Percentiles rank a stretch among this genome's conserved stretches.
Evolutionary conservation across 805 yeast genomes (phyloP).

Genomic region (Candida endomychidarum): DNA sequence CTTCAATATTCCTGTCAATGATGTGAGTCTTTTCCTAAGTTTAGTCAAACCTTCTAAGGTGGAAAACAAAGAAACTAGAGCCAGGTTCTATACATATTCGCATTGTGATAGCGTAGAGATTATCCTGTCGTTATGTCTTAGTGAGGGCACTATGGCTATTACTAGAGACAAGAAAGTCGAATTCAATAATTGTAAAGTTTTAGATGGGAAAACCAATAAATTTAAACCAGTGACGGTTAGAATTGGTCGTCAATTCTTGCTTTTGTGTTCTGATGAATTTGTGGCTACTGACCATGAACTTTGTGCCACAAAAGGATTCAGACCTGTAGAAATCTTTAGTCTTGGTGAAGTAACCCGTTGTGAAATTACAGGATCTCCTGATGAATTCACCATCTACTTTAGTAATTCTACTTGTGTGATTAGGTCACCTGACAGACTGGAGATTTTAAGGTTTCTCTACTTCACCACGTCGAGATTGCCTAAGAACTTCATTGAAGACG

Average conservation of each 20-base stretch:
- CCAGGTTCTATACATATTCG: slow-evolving; percentile 32
- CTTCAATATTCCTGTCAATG: slow-evolving; percentile 44
- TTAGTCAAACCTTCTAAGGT: slow-evolving; percentile 23
- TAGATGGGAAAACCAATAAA: slow-evolving; percentile 46
- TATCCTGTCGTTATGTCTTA: slow-evolving; percentile 35
- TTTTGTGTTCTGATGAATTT: slow-evolving; percentile 40
- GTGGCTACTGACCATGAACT: slow-evolving; percentile 20
- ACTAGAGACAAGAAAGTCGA: slow-evolving; percentile 37
- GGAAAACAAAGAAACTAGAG: slow-evolving; percentile 13
- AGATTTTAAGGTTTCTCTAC: slow-evolving; percentile 68
- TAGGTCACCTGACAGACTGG: slow-evolving; percentile 42
- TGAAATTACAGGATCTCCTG: slow-evolving; percentile 29
- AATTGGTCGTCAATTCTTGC: slow-evolving; percentile 69
- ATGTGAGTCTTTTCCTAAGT: slow-evolving; percentile 21
- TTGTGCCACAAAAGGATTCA: slow-evolving; percentile 26
- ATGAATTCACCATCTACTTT: slow-evolving; percentile 38
- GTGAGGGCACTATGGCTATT: slow-evolving; percentile 33
- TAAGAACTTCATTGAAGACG: slow-evolving; percentile 28
- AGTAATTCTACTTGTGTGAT: slow-evolving; percentile 28
- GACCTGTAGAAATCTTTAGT: slow-evolving; percentile 35
- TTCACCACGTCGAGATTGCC: slow-evolving; percentile 59
- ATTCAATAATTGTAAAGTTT: slow-evolving; percentile 43
- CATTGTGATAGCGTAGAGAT: slow-evolving; percentile 34
- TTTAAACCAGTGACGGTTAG: slow-evolving; percentile 62
- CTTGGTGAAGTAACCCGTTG: slow-evolving; percentile 37